Conservation (phyloP, 2,329 filamentous ascomycete species). For the Hymenoscyphus linearis region DNA sequence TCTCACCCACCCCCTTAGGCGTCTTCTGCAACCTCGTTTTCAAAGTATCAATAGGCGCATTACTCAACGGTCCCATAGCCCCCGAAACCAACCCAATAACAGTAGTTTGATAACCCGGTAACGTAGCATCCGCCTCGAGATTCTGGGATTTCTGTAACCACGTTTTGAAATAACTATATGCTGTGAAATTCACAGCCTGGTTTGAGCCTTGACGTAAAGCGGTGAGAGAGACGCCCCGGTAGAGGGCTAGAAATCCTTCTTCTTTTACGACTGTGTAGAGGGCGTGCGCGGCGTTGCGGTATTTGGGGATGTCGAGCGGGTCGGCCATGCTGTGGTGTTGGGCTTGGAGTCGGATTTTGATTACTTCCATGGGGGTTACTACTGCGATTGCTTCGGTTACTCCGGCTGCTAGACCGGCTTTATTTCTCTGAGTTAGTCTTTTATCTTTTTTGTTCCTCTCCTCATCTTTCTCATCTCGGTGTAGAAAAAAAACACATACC, state of each 20-base stretch:
- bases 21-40: slow-evolving; percentile 95
- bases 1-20: slow-evolving; percentile 74
- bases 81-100: slow-evolving; percentile 81
- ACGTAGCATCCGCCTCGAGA: slow-evolving; percentile 42
- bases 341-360: slow-evolving; percentile 97
- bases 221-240: slow-evolving; percentile 89
- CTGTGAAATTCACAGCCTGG: slow-evolving; percentile 98
- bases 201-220: slow-evolving; percentile 89
- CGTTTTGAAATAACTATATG: slow-evolving; percentile 90
- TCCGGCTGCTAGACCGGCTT: slow-evolving; percentile 83
- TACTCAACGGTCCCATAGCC: slow-evolving; percentile 92
- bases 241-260: slow-evolving; percentile 82
- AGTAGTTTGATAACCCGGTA: slow-evolving; percentile 88
- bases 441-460: no score
- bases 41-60: slow-evolving; percentile 97
- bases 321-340: slow-evolving; percentile 98
- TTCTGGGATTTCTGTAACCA: slow-evolving; percentile 65
- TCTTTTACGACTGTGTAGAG: slow-evolving; percentile 86
- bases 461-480: slow-evolving; percentile 2
- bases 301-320: slow-evolving; percentile 92
- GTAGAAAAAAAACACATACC: slow-evolving; percentile 39
- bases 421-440: slow-evolving; percentile 10
- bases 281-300: slow-evolving; percentile 83
- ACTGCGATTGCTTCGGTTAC: slow-evolving; percentile 95
- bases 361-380: slow-evolving; percentile 97